Evolutionary conservation across 1,139 yeast species (phyloP), one percentile per base, ranked within the genome.

Genomic region (Geotrichum fermentans): DNA sequence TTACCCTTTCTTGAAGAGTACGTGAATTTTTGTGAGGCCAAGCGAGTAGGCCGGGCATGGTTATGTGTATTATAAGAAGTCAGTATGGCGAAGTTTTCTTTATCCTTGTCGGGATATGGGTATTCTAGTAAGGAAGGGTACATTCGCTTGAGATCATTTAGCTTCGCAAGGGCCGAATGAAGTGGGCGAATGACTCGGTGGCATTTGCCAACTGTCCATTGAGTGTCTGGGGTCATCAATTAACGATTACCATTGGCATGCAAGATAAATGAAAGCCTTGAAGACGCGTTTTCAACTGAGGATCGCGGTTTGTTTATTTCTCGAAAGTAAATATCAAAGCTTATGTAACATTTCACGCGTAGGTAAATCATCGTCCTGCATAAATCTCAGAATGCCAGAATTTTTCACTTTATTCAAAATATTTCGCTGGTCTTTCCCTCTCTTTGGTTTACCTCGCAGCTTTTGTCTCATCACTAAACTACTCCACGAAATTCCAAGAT

Each of bases 191-290:
- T 28, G 10, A 42, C 46, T 33, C 50, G 33, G 38, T 47, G 43
- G 34, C 50, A 47, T 26, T 47, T 47, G n/a, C 46, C 34, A 24
- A 41, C 39, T 14, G 50, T 30, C 50, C 50, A 47, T 6, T 21
- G 24, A 18, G n/a, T 29, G 13, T 30, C 26, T 35, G 37, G 11
- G 17, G 16, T 34, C 37, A 28, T 38, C 38, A 17, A 7, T 26
- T 30, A 5, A 13, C 18, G 13, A n/a, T 20, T 20, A 13, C 21
- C 39, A 36, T 36, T 20, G 20, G 26, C 4, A 36, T 20, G 20
- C n/a, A 34, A 34, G 8, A 8, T 5, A 17, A 18, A n/a, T 18
- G 22, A 16, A 34, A 17, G 22, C 7, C 38, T 17, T 34, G 38
- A 17, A 34, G n/a, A n/a, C n/a, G n/a, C n/a, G n/a, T n/a, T n/a